Evolutionary conservation across 805 yeast genomes (phyloP), one percentile per base, ranked within the genome.

Genomic region (Wickerhamomyces bisporus): DNA sequence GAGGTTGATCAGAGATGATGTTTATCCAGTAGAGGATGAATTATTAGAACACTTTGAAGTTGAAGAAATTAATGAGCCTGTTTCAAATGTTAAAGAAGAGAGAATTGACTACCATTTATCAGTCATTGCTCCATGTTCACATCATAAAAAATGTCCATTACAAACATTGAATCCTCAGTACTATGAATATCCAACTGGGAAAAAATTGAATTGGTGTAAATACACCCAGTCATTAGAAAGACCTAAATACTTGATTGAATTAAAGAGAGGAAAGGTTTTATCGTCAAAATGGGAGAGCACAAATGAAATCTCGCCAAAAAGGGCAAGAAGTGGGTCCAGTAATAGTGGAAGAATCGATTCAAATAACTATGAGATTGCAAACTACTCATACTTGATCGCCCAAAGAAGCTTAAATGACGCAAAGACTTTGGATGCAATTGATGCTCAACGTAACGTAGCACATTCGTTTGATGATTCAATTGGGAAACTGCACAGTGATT

Each of bases 91-190:
- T n/a, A 30, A 2, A 19, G 35, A 29, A 12, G 42, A 35, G n/a
- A 34, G 26, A 17, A 32, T 40, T 23, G 46, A 42, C 14, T 70
- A 73, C 53, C 80, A 81, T 46, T 52, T 88, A 35, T 72, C 73
- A 29, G 70, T 91, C 8, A 55, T 91, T 15, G 96, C 96, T 0
- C 98, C 98, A 3, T 93, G 97, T 55, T 62, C 91, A 1, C 97
- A 93, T 57, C 96, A 87, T 51, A 75, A 80, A 11, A 72, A 68
- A 47, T 89, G 97, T 53, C 97, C 98, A 0, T 63, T 91, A 38
- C 97, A 89, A 58, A 69, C 78, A 24, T 80, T 82, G 12, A 82
- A 82, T 35, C 86, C 94, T 2, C 75, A 74, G 26, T 77, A 71
- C 51, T 85, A 80, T 54, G 62, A 66, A 13, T 67, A 69, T 25